phyloP scores from a whole-genome alignment of 257 asterid genomes.

The Primulina huaijiensis region DNA sequence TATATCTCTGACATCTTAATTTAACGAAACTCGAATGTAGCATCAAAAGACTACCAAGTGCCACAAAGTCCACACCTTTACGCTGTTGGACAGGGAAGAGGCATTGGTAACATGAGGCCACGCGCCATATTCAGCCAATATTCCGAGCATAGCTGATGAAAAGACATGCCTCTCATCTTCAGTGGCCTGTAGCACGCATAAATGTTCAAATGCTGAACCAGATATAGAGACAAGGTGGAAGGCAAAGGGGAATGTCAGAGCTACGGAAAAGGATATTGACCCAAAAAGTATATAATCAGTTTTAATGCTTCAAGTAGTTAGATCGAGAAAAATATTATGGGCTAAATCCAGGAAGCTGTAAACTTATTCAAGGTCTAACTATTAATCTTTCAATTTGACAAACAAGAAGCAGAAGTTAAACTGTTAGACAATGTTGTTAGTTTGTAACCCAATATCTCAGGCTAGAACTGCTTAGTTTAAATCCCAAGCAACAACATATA shows the following conservation, averaged over 20 bases:
- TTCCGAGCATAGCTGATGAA: conserved; percentile 47
- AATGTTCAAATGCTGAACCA: background rate
- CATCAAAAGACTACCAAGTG: background rate
- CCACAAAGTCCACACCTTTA: conserved; percentile 38
- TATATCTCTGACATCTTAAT: background rate
- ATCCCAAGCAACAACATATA: background rate
- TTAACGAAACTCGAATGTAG: background rate
- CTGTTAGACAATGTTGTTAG: background rate
- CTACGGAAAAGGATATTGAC: background rate
- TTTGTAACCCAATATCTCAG: background rate
- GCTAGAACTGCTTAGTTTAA: background rate
- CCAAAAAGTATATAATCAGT: background rate
- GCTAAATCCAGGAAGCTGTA: background rate
- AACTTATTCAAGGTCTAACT: background rate
- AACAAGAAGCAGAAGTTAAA: background rate
- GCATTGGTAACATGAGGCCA: conserved; percentile 56
- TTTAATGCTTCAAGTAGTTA: background rate
- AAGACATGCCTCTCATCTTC: conserved; percentile 49
- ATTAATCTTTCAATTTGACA: background rate
- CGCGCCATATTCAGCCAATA: conserved; percentile 53
- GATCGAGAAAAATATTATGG: background rate
- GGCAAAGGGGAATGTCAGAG: conserved; percentile 3
- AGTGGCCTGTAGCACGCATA: conserved; percentile 37
- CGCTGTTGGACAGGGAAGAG: conserved; percentile 43
- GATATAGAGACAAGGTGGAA: background rate